Evolutionary conservation across 805 yeast species (phyloP), one percentile per base, ranked within the genome.

Genomic region (Ogataea kodamae): DNA sequence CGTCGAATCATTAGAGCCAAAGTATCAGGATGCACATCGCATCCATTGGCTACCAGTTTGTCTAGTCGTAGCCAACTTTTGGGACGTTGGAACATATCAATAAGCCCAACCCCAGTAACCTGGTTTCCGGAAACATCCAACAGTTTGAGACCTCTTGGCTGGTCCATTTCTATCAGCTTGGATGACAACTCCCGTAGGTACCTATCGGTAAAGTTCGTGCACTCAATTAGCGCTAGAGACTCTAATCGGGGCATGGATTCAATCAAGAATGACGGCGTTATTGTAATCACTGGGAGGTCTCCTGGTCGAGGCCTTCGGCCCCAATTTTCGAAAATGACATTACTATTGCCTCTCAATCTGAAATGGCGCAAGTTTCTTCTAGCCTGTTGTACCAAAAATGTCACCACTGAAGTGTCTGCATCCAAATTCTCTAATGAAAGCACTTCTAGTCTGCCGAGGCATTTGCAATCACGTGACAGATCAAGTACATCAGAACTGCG

Each of bases 61-160:
- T 39, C 42, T 6, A 50, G 30, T 8, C 40, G 20, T 7, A 52
- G 33, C 44, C 43, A 43, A 9, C 47, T 33, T 1, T 33, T 24
- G 14, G 35, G 35, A 9, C 27, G 22, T 22, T 40, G 43, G 60
- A 67, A 53, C 26, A 52, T 32, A 2, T 44, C 49, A 11, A 49
- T 19, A 25, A 36, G 25, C 1, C 55, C 59, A 15, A 49, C 46
- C 2, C 57, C 54, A 5, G 48, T 48, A 8, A 53, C 38, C 14
- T 38, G 40, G 35, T 50, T 52, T 6, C 22, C 22, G 8, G 58
- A 50, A 2, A 53, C 19, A 22, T 49, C 43, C 12, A 53, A 27
- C 3, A 7, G 6, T 5, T 38, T 25, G 15, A 53, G 23, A 9
- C 30, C 20, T 4, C 15, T 25, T 3, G 32, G 38, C 4, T n/a